Percentiles rank a stretch among this genome's conserved stretches.
Conservation (phyloP, 108 stramenopile species). For the Discostella pseudostelligera region DNA sequence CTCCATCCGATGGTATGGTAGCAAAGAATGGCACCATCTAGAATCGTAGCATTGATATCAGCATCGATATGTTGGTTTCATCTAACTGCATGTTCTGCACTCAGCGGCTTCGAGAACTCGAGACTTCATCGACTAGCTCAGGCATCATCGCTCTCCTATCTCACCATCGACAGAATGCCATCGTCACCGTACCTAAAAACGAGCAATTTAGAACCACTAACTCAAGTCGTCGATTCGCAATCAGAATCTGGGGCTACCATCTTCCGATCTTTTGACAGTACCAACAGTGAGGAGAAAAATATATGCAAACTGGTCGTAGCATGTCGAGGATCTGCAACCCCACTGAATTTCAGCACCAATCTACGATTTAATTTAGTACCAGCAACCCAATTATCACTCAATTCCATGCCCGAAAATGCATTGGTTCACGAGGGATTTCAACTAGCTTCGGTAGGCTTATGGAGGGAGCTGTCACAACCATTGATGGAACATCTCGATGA, state of each 20-base stretch:
- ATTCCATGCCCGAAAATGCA: slow-evolving; percentile 15
- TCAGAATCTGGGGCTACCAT: slow-evolving; percentile 62
- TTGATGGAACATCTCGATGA: slow-evolving; percentile 24
- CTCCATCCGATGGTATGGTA: too few species aligned
- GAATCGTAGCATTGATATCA: background rate
- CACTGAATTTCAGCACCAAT: slow-evolving; percentile 58
- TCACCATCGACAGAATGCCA: slow-evolving; percentile 52
- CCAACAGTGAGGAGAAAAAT: background rate
- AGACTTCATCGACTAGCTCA: slow-evolving; percentile 44
- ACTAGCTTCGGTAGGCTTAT: slow-evolving; percentile 52
- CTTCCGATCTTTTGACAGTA: slow-evolving; percentile 20
- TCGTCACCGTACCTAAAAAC: slow-evolving; percentile 48
- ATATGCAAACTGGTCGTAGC: slow-evolving; percentile 47
- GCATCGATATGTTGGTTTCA: slow-evolving; percentile 5
- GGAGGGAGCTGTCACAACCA: slow-evolving; percentile 42
- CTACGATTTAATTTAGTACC: slow-evolving; percentile 51
- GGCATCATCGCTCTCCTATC: slow-evolving; percentile 63
- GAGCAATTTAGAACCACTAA: slow-evolving; percentile 38
- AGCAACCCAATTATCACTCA: slow-evolving; percentile 27
- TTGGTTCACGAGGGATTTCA: slow-evolving; percentile 60
- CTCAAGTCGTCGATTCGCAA: slow-evolving; percentile 55
- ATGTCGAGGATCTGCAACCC: slow-evolving; percentile 57
- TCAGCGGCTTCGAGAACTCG: slow-evolving; percentile 2
- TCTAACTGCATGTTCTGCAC: slow-evolving; percentile 1
- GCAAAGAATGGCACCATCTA: background rate